These are phyloP conservation scores for Xerophyta viscosa DNA, from an alignment of 106 monocot genomes.

Conservation along the genomic window DNA sequence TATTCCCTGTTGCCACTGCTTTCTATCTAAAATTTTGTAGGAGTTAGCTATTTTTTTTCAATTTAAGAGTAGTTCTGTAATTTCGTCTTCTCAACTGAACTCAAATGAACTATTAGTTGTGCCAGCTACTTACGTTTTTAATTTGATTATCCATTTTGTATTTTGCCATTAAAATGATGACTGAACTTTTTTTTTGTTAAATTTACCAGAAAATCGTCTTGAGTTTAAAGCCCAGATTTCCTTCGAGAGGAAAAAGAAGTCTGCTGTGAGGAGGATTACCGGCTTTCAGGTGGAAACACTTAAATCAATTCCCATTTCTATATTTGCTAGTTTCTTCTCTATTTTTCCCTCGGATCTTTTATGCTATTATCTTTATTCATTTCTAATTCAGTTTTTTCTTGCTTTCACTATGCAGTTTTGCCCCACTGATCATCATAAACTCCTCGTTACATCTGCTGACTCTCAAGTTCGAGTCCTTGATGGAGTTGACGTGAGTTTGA, in stretches of 20 bases:
- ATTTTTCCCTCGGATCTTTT: background rate
- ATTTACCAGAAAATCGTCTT: conserved; percentile 12
- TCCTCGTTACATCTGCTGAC: conserved; percentile 67
- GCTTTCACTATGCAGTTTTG: conserved; percentile 37
- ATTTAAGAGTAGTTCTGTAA: too few species aligned
- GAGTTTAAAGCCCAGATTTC: conserved; percentile 8
- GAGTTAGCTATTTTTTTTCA: too few species aligned
- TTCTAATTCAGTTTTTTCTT: background rate
- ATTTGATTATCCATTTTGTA: background rate
- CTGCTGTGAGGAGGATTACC: conserved; percentile 9
- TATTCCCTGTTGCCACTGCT: too few species aligned
- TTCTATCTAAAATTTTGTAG: too few species aligned
- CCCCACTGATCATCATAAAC: conserved; percentile 29
- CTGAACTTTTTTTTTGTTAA: background rate
- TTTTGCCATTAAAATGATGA: background rate
- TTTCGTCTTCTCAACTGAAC: background rate
- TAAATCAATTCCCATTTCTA: background rate
- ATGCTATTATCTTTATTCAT: background rate
- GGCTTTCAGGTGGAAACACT: conserved; percentile 16
- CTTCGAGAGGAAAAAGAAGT: conserved; percentile 16
- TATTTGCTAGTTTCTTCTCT: background rate
- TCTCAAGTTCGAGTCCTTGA: conserved; percentile 48
- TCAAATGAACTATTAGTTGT: background rate
- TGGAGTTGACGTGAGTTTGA: conserved; percentile 23
- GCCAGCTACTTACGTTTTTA: background rate